Conservation (phyloP, 2,329 filamentous ascomycete genomes). For the Clonostachys rosea region DNA sequence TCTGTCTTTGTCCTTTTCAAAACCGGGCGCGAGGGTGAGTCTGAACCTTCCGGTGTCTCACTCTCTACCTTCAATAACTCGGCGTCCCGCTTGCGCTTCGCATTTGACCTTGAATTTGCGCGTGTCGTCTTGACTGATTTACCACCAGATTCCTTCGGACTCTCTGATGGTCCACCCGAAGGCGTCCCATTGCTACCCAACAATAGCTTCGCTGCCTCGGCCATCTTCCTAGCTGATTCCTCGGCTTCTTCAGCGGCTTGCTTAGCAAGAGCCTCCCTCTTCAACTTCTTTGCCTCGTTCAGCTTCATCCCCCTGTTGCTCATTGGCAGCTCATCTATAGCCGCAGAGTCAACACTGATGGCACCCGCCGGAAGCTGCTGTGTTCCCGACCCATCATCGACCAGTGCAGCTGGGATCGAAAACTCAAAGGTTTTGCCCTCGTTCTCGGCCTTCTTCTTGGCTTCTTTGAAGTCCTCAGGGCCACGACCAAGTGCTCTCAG, state of each 20-base stretch:
- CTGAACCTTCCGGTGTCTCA: slow-evolving; percentile 19
- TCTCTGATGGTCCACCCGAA: neutral
- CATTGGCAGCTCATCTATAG: slow-evolving; percentile 56
- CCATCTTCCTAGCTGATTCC: slow-evolving; percentile 49
- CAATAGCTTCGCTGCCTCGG: slow-evolving; percentile 39
- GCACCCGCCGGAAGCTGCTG: slow-evolving; percentile 54
- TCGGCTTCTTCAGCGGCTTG: slow-evolving; percentile 59
- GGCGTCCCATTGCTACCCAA: slow-evolving; percentile 23
- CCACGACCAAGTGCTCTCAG: slow-evolving; percentile 67
- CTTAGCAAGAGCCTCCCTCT: slow-evolving; percentile 60
- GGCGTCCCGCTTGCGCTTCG: slow-evolving; percentile 40
- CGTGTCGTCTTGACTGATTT: slow-evolving; percentile 4
- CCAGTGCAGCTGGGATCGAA: slow-evolving; percentile 21
- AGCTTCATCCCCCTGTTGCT: slow-evolving; percentile 74
- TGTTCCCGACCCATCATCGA: slow-evolving; percentile 45
- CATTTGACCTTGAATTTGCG: slow-evolving; percentile 21
- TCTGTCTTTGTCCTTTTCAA: slow-evolving; percentile 52
- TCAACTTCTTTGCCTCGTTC: slow-evolving; percentile 73
- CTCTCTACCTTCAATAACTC: slow-evolving; percentile 16
- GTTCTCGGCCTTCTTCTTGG: slow-evolving; percentile 61
- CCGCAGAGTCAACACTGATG: slow-evolving; percentile 51
- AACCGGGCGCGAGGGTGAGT: slow-evolving; percentile 27
- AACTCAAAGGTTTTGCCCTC: slow-evolving; percentile 58
- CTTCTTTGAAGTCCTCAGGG: slow-evolving; percentile 55
- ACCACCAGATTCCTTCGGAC: neutral